A percentile compares a stretch with the other conserved stretches of the same genome.
These are phyloP conservation scores for Cynara cardunculus DNA, from an alignment of 129 eudicot genomes.

Conservation along the genomic window DNA sequence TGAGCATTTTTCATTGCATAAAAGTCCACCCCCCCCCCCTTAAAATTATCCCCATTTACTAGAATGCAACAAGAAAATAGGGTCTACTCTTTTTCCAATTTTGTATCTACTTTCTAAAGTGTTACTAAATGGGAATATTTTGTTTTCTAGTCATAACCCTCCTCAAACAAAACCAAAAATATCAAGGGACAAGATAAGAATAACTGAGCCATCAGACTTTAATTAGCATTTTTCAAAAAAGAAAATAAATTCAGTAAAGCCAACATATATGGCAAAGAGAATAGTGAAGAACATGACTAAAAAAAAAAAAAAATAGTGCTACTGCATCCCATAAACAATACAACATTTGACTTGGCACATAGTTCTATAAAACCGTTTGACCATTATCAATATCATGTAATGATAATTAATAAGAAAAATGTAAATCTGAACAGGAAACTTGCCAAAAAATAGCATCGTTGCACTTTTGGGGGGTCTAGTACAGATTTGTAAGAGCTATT, in stretches of 20 bases:
- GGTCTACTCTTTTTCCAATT: not conserved
- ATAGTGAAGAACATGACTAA: not conserved
- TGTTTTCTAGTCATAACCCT: not conserved
- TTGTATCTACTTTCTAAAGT: not conserved
- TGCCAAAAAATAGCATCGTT: not conserved
- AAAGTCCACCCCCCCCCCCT: too few species aligned
- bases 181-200: not conserved
- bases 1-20: not conserved
- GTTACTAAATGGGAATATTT: not conserved
- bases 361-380: not conserved
- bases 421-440: not conserved
- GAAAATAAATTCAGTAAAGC: not conserved
- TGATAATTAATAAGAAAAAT: not conserved
- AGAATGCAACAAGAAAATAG: too few species aligned
- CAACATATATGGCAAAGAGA: not conserved
- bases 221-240: not conserved
- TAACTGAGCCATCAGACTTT: not conserved
- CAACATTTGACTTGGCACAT: not conserved
- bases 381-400: not conserved
- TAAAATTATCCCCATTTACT: too few species aligned
- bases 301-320: not conserved
- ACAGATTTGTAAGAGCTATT: not conserved
- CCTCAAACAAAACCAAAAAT: not conserved
- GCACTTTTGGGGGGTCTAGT: not conserved
- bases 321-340: not conserved